Evolutionary conservation across 129 eudicot genomes (phyloP).

Genomic region (Saussurea involucrata): DNA sequence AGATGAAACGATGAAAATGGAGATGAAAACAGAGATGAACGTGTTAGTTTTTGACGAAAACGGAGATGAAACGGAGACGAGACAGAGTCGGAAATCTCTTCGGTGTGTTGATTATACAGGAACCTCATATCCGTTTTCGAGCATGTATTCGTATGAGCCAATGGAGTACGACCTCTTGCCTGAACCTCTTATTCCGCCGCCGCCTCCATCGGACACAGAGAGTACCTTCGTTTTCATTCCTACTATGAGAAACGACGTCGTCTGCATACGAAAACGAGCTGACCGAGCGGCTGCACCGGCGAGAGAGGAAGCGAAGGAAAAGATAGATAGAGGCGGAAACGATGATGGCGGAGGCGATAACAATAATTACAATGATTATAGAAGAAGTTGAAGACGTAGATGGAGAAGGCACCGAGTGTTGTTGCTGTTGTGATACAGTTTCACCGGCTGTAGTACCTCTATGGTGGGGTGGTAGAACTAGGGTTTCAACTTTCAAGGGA

Average conservation of each 20-base stretch:
- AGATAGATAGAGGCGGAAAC: constrained; percentile 69
- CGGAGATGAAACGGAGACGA: too few relatives aligned
- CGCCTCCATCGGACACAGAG: constrained; percentile 13
- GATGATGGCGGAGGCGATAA: constrained; percentile 64
- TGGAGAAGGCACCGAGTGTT: constrained; percentile 11
- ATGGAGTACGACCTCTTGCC: constrained; percentile 55
- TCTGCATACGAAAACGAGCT: constrained; percentile 30
- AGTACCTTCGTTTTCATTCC: constrained; percentile 10
- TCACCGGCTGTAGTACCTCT: not conserved
- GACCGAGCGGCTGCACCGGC: constrained; percentile 47
- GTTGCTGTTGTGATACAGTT: not conserved
- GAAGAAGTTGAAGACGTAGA: constrained; percentile 42
- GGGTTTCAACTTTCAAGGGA: too few relatives aligned
- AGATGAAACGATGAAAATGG: too few relatives aligned
- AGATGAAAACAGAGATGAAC: too few relatives aligned
- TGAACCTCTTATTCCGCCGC: constrained; percentile 16
- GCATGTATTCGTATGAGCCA: constrained; percentile 82
- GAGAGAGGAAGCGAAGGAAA: constrained; percentile 57
- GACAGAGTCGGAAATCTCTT: constrained; percentile 41
- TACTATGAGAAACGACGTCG: constrained; percentile 29
- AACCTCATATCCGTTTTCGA: constrained; percentile 66
- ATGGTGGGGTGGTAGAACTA: too few relatives aligned
- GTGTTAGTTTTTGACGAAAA: too few relatives aligned
- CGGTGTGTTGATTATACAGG: constrained; percentile 44
- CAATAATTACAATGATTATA: constrained; percentile 37